phyloP scores from a whole-genome alignment of 768 basidiomycete species.

The Strobilomyces dryophilus region DNA sequence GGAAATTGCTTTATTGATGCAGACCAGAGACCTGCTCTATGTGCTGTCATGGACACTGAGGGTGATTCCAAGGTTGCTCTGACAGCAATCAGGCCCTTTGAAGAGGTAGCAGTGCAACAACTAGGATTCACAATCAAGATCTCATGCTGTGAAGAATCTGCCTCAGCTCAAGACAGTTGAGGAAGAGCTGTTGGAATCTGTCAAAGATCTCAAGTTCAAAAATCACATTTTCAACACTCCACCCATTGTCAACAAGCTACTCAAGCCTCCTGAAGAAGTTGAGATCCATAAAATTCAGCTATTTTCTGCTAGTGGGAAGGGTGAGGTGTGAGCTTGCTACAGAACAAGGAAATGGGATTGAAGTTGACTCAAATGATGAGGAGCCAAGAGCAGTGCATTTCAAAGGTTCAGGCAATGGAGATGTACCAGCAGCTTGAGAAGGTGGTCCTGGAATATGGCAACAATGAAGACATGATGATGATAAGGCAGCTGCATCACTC shows the following conservation, averaged over 20 bases:
- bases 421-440: not conserved
- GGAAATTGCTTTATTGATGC: not conserved
- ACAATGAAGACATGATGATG: not conserved
- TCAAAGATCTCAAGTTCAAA: no score
- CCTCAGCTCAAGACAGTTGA: no score
- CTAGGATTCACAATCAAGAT: no score
- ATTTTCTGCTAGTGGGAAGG: not conserved
- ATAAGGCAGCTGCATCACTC: not conserved
- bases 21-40: not conserved
- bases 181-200: no score
- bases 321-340: not conserved
- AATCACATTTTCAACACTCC: no score
- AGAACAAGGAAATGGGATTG: not conserved
- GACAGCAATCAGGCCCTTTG: not conserved
- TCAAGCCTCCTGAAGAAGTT: not conserved
- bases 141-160: no score
- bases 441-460: not conserved
- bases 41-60: not conserved
- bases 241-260: not conserved
- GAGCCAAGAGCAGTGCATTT: not conserved
- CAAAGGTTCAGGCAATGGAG: not conserved
- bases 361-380: not conserved
- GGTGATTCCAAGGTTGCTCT: not conserved
- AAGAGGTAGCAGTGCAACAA: not conserved
- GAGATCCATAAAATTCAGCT: not conserved